Evolutionary conservation across 2,329 filamentous ascomycete species (phyloP), one percentile per base, ranked within the genome.

Genomic region (Alternaria dauci): DNA sequence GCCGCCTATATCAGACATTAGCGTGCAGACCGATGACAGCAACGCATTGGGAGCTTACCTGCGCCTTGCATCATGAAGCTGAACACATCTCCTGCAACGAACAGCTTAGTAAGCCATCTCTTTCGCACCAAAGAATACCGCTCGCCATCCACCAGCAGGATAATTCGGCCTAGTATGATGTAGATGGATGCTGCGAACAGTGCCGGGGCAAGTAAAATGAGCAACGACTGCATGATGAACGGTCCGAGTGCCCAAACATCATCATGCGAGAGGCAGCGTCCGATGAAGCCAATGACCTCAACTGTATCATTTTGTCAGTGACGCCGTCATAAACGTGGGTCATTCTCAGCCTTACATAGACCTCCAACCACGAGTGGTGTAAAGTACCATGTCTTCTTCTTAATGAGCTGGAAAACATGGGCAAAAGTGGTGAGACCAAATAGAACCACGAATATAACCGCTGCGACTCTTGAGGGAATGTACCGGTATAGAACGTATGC

Each of bases 221-320:
- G 74, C 23, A 83, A 59, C 18, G 72, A 76, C 61, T 83, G 78
- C 58, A 84, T 71, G 52, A 82, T 78, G 69, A 79, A 84, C 0
- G 78, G 76, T 0, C 68, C 72, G 4, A 81, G 65, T 1, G 77
- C 78, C 66, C 74, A 81, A 32, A 79, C 55, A 16, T 69, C 58
- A 1, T 79, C 75, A 6, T 72, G 68, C 0, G 78, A 78, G 8
- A 76, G 68, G 2, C 80, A 79, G 50, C 85, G 81, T 2, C 81
- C 83, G 11, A 83, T 67, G 55, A 85, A 87, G 8, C 84, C 85
- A 26, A 86, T 70, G 0, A 75, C 69, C 70, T 87, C 84, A 58
- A 85, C 83, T 85, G 46, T 25, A 23, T 59, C 14, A 56, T 42
- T 20, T 9, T 30, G 9, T 23, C 32, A 32, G 25, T 28, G n/a